Conservation (phyloP, 495 filamentous ascomycete species). For the Oidiodendron maius region DNA sequence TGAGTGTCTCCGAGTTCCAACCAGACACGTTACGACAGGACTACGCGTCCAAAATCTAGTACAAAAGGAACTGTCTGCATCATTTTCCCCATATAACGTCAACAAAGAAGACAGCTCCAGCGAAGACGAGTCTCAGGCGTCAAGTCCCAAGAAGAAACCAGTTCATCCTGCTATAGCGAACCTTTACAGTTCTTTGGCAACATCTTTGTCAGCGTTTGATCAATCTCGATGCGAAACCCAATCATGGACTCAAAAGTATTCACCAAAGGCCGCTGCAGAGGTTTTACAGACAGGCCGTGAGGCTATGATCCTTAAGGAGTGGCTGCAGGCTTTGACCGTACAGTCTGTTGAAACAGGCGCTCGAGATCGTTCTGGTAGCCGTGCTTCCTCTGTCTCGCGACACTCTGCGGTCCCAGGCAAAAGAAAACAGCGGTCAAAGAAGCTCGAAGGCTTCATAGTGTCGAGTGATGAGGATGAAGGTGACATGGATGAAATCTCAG, state of each 20-base stretch:
- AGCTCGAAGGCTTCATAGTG: constrained; percentile 80
- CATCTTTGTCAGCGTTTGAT: constrained; percentile 73
- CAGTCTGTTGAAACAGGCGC: constrained; percentile 63
- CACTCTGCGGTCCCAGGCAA: constrained; percentile 28
- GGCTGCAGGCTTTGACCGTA: constrained; percentile 73
- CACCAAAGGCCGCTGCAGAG: constrained; percentile 60
- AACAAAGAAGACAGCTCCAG: constrained; percentile 6
- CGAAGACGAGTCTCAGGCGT: constrained; percentile 11
- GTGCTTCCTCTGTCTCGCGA: constrained; percentile 4
- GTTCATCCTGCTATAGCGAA: constrained; percentile 54
- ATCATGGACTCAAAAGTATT: constrained; percentile 84
- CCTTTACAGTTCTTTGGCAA: constrained; percentile 53
- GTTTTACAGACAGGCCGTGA: constrained; percentile 76
- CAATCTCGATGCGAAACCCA: constrained; percentile 63
- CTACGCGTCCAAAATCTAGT: constrained; percentile 37
- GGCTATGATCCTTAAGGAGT: constrained; percentile 66
- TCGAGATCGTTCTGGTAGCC: constrained; percentile 19
- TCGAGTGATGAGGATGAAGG: constrained; percentile 75
- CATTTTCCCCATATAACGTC: not conserved
- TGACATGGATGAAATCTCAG: constrained; percentile 68
- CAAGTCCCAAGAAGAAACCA: constrained; percentile 3
- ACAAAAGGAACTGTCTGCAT: constrained; percentile 16
- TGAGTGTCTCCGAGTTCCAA: constrained; percentile 37
- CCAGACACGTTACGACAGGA: constrained; percentile 43
- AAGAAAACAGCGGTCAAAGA: constrained; percentile 66